These are phyloP conservation scores for Kluyveromyces sp. DNA, from an alignment of 1,139 yeast genomes.

Conservation along the genomic window DNA sequence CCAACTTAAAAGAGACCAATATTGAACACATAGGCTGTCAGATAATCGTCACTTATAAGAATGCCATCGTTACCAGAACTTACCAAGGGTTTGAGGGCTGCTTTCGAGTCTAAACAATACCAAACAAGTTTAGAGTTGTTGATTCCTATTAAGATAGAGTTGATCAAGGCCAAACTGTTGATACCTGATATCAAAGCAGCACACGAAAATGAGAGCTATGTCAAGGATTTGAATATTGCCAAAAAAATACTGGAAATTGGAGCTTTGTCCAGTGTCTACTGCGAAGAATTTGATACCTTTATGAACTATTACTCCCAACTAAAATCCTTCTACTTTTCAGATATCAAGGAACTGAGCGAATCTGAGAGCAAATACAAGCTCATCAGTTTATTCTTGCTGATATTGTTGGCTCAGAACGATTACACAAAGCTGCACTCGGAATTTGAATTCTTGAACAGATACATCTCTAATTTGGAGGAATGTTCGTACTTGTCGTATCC, in stretches of 20 bases:
- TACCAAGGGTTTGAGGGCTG: slow-evolving; percentile 59
- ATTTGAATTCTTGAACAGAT: slow-evolving; percentile 59
- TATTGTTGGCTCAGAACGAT: slow-evolving; percentile 73
- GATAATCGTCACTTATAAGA: neutral
- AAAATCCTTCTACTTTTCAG: slow-evolving; percentile 58
- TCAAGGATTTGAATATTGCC: slow-evolving; percentile 69
- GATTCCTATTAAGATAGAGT: slow-evolving; percentile 67
- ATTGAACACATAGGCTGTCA: neutral
- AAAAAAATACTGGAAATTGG: slow-evolving; percentile 84
- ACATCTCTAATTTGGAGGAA: slow-evolving; percentile 49
- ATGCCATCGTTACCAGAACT: slow-evolving; percentile 39
- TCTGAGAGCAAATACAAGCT: slow-evolving; percentile 69
- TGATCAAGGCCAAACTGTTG: slow-evolving; percentile 69
- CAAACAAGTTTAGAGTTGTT: slow-evolving; percentile 52
- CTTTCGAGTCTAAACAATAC: slow-evolving; percentile 58
- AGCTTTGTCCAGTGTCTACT: slow-evolving; percentile 65
- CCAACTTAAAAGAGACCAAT: slow-evolving; percentile 2
- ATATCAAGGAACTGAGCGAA: slow-evolving; percentile 41
- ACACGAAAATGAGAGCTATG: slow-evolving; percentile 37
- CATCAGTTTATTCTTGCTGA: slow-evolving; percentile 67
- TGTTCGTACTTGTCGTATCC: slow-evolving; percentile 71
- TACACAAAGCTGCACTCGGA: slow-evolving; percentile 87
- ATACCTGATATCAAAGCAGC: slow-evolving; percentile 47
- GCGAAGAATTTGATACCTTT: slow-evolving; percentile 55
- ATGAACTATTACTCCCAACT: slow-evolving; percentile 70